Percentiles rank a stretch among this genome's conserved stretches.
Evolutionary conservation across 2,329 filamentous ascomycete genomes (phyloP).

Genomic region (Calonectria honghensis): DNA sequence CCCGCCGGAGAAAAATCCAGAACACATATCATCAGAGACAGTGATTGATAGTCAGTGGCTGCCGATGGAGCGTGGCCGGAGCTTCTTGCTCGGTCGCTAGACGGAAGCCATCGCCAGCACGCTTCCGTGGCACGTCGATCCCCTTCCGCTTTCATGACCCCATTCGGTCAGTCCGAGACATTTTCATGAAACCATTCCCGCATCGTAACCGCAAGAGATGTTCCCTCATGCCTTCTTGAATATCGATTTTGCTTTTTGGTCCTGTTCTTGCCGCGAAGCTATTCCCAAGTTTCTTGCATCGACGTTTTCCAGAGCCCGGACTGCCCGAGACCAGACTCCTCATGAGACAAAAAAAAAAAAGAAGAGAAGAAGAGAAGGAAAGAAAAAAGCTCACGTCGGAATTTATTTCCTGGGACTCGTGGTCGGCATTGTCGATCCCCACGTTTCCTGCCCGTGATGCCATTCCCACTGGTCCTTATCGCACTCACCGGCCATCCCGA

Average conservation of each 20-base stretch:
- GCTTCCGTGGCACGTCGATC: slow-evolving; percentile 10
- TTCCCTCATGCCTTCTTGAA: neutral
- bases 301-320: slow-evolving; percentile 12
- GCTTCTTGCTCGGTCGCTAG: slow-evolving; percentile 16
- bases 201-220: slow-evolving; percentile 3
- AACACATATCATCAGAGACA: slow-evolving; percentile 15
- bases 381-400: neutral
- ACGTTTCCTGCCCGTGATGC: slow-evolving; percentile 17
- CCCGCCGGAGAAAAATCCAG: slow-evolving; percentile 22
- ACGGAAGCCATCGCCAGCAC: slow-evolving; percentile 11
- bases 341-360: slow-evolving; percentile 11
- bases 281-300: neutral
- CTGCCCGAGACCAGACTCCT: slow-evolving; percentile 19
- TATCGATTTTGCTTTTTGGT: slow-evolving; percentile 1
- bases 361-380: neutral
- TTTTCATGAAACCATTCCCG: slow-evolving; percentile 24
- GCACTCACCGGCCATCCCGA: slow-evolving; percentile 25
- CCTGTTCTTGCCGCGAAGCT: neutral
- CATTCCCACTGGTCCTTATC: slow-evolving; percentile 27
- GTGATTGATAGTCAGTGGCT: slow-evolving; percentile 24
- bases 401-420: slow-evolving; percentile 8
- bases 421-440: slow-evolving; percentile 5
- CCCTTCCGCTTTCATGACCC: slow-evolving; percentile 5
- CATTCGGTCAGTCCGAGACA: slow-evolving; percentile 19
- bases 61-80: slow-evolving; percentile 21